Conservation (phyloP, 192 early-diverging fungal species). For the Backusella australiensis region DNA sequence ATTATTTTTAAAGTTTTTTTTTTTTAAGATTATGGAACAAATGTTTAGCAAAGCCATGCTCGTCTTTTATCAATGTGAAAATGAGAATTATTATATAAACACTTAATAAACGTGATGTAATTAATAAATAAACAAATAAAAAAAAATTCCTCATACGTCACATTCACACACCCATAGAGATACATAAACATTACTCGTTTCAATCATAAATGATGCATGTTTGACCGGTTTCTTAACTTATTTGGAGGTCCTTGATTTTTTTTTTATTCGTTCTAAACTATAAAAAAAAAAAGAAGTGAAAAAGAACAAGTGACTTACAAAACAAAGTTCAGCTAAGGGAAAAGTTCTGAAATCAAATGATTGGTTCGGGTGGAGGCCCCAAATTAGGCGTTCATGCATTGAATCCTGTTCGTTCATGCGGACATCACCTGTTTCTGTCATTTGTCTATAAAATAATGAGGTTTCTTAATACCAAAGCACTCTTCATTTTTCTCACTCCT, state of each 20-base stretch:
- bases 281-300: neutral
- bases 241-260: neutral
- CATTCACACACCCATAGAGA: neutral
- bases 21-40: neutral
- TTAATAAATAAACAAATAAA: neutral
- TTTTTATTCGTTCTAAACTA: neutral
- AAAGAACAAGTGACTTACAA: neutral
- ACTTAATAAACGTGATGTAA: neutral
- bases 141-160: neutral
- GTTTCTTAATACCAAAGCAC: neutral
- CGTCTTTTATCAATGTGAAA: neutral
- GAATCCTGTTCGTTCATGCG: neutral
- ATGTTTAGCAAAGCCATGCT: neutral
- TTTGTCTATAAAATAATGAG: slow-evolving; percentile 5
- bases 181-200: neutral
- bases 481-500: neutral
- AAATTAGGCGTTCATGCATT: neutral
- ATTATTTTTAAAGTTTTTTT: neutral
- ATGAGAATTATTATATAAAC: neutral
- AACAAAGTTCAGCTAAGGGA: neutral
- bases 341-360: neutral
- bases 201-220: neutral
- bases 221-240: neutral
- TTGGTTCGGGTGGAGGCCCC: neutral
- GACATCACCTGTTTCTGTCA: neutral